These are phyloP conservation scores for Sporisorium iseilematis-ciliati DNA, from an alignment of 1,284 basidiomycete species.

Conservation along the genomic window DNA sequence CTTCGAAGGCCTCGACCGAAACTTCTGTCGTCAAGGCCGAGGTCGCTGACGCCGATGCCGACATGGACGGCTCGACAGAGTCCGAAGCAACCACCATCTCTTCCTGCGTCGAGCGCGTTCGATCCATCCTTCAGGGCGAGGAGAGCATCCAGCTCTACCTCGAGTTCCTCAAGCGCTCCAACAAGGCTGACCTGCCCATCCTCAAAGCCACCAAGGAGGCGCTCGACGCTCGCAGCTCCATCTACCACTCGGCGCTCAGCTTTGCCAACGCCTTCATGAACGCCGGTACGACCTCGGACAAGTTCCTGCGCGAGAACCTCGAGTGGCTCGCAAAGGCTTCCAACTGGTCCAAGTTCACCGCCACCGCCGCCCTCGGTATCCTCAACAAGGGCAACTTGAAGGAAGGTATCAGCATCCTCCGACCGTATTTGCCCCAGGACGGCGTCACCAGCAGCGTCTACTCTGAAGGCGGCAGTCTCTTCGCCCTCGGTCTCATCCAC, in stretches of 20 bases:
- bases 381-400: slow-evolving; percentile 69
- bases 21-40: slow-evolving; percentile 27
- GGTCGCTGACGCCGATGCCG: slow-evolving; percentile 36
- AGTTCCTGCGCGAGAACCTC: slow-evolving; percentile 69
- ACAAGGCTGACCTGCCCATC: slow-evolving; percentile 67
- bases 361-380: slow-evolving; percentile 68
- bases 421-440: slow-evolving; percentile 68
- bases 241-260: slow-evolving; percentile 69
- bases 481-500: slow-evolving; percentile 69
- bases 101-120: slow-evolving; percentile 55
- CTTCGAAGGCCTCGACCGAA: slow-evolving; percentile 28
- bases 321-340: slow-evolving; percentile 70
- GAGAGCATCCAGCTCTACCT: slow-evolving; percentile 69
- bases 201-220: slow-evolving; percentile 68
- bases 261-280: slow-evolving; percentile 70
- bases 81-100: slow-evolving; percentile 44
- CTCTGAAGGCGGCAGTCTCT: slow-evolving; percentile 68
- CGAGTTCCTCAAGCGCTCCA: slow-evolving; percentile 67
- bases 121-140: slow-evolving; percentile 64
- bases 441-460: slow-evolving; percentile 65
- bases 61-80: slow-evolving; percentile 47
- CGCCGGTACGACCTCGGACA: slow-evolving; percentile 69
- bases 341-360: slow-evolving; percentile 70
- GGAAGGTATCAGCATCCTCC: slow-evolving; percentile 66
- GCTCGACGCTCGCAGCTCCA: slow-evolving; percentile 67